Evolutionary conservation across 768 basidiomycete species (phyloP), one percentile per base, ranked within the genome.

Genomic region (Trametes cubensis): DNA sequence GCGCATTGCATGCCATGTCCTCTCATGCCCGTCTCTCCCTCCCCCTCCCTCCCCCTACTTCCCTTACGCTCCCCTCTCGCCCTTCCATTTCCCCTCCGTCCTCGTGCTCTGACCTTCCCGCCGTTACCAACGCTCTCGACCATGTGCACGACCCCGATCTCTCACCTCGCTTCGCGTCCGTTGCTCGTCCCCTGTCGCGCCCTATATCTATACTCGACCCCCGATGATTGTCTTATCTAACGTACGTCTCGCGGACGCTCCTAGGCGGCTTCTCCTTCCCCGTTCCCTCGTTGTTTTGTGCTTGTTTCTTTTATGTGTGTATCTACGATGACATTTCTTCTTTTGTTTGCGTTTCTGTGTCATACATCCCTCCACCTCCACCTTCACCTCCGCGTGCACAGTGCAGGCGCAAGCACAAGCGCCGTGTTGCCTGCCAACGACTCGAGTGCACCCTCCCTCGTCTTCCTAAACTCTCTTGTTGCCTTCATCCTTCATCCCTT

Each of bases 171-270:
- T 10, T 34, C 34, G 34, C 34, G 34, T 34, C 20, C 13, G 30
- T 28, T 28, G 28, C 28, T 30, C 1, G 3, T 28, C 45, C 61
- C 28, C 21, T n/a, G 41, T n/a, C 51, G 41, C 53, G 47, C 11
- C 30, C 57, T 51, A 46, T 63, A 64, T 60, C 56, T 64, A 58
- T 64, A 60, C 60, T 44, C 54, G 58, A 49, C 55, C 50, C 40
- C 42, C 46, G 58, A 53, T 63, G 46, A 55, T 38, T n/a, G 42
- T 44, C 42, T 17, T 59, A 54, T 59, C 51, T 59, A 54, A 49
- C 21, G 46, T 55, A 53, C 61, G 62, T 55, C 46, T 58, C 44
- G 53, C 46, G 63, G 63, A 64, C 63, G 58, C 58, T 60, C 42
- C 34, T 10, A 38, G 54, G 58, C 58, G 58, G 58, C 54, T 60